phyloP scores from a whole-genome alignment of 805 yeast species.

The Teunomyces aglyptinius region DNA sequence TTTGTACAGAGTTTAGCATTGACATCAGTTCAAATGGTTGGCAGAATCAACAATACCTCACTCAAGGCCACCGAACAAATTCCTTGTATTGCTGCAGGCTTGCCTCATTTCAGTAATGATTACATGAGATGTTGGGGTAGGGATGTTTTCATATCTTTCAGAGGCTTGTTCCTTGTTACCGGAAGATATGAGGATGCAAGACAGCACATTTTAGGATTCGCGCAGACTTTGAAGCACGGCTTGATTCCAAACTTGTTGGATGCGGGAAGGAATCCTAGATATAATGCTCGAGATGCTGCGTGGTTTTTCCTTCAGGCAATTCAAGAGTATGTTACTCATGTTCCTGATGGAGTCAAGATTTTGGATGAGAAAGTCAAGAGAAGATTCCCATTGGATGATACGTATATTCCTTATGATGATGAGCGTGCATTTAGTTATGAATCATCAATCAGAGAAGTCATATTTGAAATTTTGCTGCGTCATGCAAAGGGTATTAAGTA shows the following conservation, averaged over 20 bases:
- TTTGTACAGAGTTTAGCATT: constrained; percentile 80
- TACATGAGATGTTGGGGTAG: constrained; percentile 99
- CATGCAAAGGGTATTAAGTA: constrained; percentile 87
- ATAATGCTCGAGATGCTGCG: constrained; percentile 94
- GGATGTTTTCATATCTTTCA: constrained; percentile 83
- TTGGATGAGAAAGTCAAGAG: constrained; percentile 72
- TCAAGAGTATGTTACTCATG: constrained; percentile 72
- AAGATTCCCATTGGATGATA: constrained; percentile 87
- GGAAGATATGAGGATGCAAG: constrained; percentile 79
- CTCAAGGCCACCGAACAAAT: constrained; percentile 59
- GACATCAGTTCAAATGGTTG: constrained; percentile 85
- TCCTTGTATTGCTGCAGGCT: constrained; percentile 90
- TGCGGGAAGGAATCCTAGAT: constrained; percentile 91
- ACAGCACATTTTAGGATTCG: constrained; percentile 80
- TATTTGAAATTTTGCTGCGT: constrained; percentile 78
- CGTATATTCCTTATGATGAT: constrained; percentile 65
- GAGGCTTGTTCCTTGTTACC: constrained; percentile 78
- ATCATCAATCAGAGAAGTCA: constrained; percentile 67
- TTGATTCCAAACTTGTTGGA: constrained; percentile 90
- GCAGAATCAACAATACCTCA: constrained; percentile 69
- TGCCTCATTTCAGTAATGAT: constrained; percentile 88
- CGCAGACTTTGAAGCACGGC: constrained; percentile 90
- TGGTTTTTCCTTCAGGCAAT: constrained; percentile 92
- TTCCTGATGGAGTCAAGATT: constrained; percentile 65
- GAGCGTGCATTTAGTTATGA: constrained; percentile 73